Base-by-base conservation (phyloP, 2,329 filamentous ascomycete species). In the Arachnopeziza araneosa region DNA sequence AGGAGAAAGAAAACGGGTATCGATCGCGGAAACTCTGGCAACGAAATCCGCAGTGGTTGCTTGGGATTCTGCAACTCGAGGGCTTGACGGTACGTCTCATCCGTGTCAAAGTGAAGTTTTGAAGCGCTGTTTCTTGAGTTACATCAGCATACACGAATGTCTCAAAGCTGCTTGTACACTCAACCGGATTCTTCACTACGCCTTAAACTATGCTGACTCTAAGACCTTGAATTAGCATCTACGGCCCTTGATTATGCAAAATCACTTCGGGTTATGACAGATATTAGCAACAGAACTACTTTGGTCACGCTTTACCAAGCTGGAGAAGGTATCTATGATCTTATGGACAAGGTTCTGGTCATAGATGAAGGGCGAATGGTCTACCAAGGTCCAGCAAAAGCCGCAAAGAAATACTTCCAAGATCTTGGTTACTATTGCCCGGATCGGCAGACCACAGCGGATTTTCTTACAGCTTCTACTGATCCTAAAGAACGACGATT, bases 401-500 rank as follows among this genome's bases (percentile, higher is more conserved):
- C 84, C 60, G 86, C 86, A 1, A 82, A 80, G 59, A 76, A 83
- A 63, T 89, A 89, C 71, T 89, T 89, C 67, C 75, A 83, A 55
- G 77, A 85, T 56, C 76, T 89, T 9, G 86, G 86, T 10, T 89
- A 85, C 70, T 71, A 82, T 59, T 82, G 76, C 10, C 77, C 76
- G 0, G 74, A 77, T 0, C 71, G 77, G 7, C 77, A 87, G 69
- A 93, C 89, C 0, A 92, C 89, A 0, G 84, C 88, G 1, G 90
- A 93, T 71, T 93, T 92, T 74, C 73, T 93, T 48, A 92, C 89
- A 0, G 86, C 88, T 0, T 79, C 91, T 17, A 91, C 88, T 1
- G 90, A 93, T 70, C 83, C 87, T 1, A 83, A 81, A 10, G 89
- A 91, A 68, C 82, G 91, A 44, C 80, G 82, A 19, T 87, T 92